Base-by-base conservation (phyloP, 352 stramenopile genomes). In the Phytophthora quininea region DNA sequence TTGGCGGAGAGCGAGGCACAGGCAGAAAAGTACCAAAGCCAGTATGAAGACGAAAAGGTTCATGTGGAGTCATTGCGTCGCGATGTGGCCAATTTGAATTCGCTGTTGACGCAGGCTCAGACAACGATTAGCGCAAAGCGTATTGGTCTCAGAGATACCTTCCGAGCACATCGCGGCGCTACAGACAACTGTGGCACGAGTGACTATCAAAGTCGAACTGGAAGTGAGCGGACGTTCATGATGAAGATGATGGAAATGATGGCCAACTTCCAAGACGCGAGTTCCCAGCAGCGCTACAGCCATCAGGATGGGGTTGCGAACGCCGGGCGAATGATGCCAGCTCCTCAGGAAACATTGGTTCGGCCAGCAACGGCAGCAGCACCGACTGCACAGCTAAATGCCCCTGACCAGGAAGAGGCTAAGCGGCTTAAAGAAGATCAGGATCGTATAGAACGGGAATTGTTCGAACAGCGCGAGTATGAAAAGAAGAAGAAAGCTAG, bases 21-120 rank as follows among this genome's bases (percentile, higher is more conserved):
- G 1, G 72, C 68, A 1, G 76, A 90, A 30, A 91, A 88, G 31
- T 92, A 80, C 40, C 80, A 87, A 35, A 86, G 62, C 3, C 86
- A 94, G 62, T 89, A 83, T 43, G 88, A 95, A 53, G 88, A 94
- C 51, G 88, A 95, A 58, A 85, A 85, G 33, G 57, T 92, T 0
- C 85, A 93, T 32, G 82, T 91, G 0, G 79, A 89, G 48, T 79
- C 84, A 1, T 52, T 93, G 19, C 79, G 86, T 0, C 84, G 92
- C 42, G 84, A 95, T 56, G 81, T 93, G 4, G 60, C 62, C 0
- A 91, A 67, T 53, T 66, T 95, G 27, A 90, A 83, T 19, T 70
- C 82, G 1, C 64, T 92, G n/a, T 57, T 93, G 19, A 78, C 67
- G 7, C 83, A 91, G 74, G 75, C 83, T 7, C 82, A 90, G 62